These are phyloP conservation scores for Ormosia emarginata DNA, from an alignment of 306 rosid species.

Conservation along the genomic window DNA sequence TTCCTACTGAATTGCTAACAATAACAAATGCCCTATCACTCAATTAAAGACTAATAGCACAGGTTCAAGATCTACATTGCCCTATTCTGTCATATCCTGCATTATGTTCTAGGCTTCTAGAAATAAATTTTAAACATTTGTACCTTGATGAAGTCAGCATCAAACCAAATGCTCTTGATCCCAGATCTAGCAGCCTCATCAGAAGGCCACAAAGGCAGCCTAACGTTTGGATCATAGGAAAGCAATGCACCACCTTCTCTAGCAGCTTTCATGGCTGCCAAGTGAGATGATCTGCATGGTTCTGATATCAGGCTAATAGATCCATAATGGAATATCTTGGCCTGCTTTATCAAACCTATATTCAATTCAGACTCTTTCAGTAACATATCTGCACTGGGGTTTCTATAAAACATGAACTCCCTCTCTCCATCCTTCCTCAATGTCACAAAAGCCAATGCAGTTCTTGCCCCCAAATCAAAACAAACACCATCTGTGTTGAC, in stretches of 20 bases:
- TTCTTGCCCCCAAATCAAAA: slow-evolving; percentile 54
- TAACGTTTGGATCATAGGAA: slow-evolving; percentile 67
- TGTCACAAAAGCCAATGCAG: slow-evolving; percentile 73
- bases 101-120: not conserved
- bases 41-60: not conserved
- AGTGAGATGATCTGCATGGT: slow-evolving; percentile 69
- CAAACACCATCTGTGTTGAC: slow-evolving; percentile 53
- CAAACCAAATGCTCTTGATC: slow-evolving; percentile 62
- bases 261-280: slow-evolving; percentile 73
- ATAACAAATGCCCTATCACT: not conserved
- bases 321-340: slow-evolving; percentile 67
- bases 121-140: not conserved
- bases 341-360: slow-evolving; percentile 38
- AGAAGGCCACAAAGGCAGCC: slow-evolving; percentile 71
- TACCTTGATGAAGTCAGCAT: slow-evolving; percentile 71
- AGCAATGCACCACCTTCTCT: slow-evolving; percentile 53
- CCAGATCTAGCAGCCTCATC: slow-evolving; percentile 53
- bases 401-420: slow-evolving; percentile 74
- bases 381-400: slow-evolving; percentile 75
- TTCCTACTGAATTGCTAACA: not conserved
- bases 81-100: not conserved
- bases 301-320: slow-evolving; percentile 64
- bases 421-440: slow-evolving; percentile 63
- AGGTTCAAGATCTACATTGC: not conserved
- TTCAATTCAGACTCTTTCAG: slow-evolving; percentile 55